Evolutionary conservation across 2,329 filamentous ascomycete species (phyloP).

Genomic region (Hymenotorrendiella dingleyae): DNA sequence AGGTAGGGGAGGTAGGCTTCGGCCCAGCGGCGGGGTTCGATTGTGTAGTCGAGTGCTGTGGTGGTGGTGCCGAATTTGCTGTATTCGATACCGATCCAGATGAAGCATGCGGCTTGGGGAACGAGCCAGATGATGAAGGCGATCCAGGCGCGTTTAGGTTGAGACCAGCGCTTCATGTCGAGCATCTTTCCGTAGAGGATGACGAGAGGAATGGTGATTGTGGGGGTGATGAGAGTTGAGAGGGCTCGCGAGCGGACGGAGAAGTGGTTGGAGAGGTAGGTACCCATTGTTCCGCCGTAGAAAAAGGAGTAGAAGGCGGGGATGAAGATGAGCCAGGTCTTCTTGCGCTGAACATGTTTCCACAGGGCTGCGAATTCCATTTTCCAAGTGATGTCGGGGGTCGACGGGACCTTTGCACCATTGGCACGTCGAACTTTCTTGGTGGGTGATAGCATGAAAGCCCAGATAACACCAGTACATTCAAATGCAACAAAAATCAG

Average conservation of each 20-base stretch:
- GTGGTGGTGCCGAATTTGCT: conserved; percentile 12
- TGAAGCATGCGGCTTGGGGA: conserved; percentile 27
- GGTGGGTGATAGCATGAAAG: conserved; percentile 47
- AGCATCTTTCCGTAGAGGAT: conserved; percentile 20
- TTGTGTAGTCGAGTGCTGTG: conserved; percentile 9
- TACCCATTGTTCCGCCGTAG: conserved; percentile 34
- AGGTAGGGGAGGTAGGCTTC: conserved; percentile 18
- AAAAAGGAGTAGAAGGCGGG: conserved; percentile 36
- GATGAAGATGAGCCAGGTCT: conserved; percentile 32
- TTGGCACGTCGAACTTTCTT: conserved; percentile 57
- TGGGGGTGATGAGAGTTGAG: conserved; percentile 30
- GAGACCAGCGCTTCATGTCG: conserved; percentile 28
- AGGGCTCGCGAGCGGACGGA: conserved; percentile 61
- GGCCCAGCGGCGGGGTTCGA: conserved; percentile 12
- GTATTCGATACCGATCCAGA: conserved; percentile 28
- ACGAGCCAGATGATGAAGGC: conserved; percentile 28
- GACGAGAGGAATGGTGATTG: conserved; percentile 13
- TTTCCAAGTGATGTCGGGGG: conserved; percentile 49
- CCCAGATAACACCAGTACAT: conserved; percentile 30
- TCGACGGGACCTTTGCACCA: conserved; percentile 46
- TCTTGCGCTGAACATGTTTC: conserved; percentile 20
- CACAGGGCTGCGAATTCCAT: conserved; percentile 54
- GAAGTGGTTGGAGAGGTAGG: conserved; percentile 56
- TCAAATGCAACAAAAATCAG: conserved; percentile 55
- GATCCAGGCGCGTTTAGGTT: conserved; percentile 25